Evolutionary conservation across 2,329 filamentous ascomycete genomes (phyloP).

Genomic region (Talaromyces sp.): DNA sequence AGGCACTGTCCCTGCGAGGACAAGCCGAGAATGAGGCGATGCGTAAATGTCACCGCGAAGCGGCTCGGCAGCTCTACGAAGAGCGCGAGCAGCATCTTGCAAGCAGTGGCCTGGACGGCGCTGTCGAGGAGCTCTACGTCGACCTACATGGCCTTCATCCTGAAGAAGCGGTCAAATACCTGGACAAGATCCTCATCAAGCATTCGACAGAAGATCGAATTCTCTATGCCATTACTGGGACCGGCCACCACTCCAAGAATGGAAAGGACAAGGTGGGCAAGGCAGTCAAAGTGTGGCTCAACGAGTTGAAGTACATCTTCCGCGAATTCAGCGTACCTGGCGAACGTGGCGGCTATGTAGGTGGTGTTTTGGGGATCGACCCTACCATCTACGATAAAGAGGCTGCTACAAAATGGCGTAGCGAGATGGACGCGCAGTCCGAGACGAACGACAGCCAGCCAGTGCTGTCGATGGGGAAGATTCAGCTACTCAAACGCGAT

Average conservation of each 20-base stretch:
- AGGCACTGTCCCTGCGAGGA: conserved; percentile 86
- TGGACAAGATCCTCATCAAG: conserved; percentile 81
- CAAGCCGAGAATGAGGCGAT: conserved; percentile 97
- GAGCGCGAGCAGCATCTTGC: conserved; percentile 73
- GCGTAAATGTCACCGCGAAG: conserved; percentile 93
- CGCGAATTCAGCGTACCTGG: conserved; percentile 94
- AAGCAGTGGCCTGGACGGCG: conserved; percentile 40
- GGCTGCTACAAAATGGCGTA: conserved; percentile 26
- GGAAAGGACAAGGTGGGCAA: conserved; percentile 98
- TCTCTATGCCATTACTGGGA: conserved; percentile 94
- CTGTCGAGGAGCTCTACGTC: conserved; percentile 74
- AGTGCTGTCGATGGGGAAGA: conserved; percentile 40
- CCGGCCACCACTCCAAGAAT: conserved; percentile 96
- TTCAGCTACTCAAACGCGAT: conserved; percentile 46
- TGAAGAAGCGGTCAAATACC: conserved; percentile 91
- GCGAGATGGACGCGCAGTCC: conserved; percentile 25
- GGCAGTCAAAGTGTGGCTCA: conserved; percentile 82
- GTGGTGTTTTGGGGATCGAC: conserved; percentile 62
- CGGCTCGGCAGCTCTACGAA: conserved; percentile 86
- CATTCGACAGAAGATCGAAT: conserved; percentile 68
- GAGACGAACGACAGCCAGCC: conserved; percentile 25
- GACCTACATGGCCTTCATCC: conserved; percentile 98
- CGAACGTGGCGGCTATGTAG: conserved; percentile 75
- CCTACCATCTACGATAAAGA: conserved; percentile 55
- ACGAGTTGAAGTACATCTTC: conserved; percentile 93